Evolutionary conservation across 345 rosid genomes (phyloP).

Genomic region (Eucalyptus lansdowneana): DNA sequence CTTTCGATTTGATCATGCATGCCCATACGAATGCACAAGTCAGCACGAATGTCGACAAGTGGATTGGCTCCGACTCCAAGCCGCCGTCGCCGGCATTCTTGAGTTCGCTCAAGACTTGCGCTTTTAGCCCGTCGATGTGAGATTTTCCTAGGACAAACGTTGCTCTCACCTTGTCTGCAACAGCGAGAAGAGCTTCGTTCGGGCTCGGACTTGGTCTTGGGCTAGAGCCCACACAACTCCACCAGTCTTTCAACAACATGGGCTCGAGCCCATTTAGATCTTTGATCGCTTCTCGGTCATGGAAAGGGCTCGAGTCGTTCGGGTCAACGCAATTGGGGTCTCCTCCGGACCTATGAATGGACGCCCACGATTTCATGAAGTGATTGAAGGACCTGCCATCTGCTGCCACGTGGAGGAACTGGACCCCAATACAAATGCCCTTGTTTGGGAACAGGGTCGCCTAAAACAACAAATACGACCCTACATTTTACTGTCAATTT

Average conservation of each 20-base stretch:
- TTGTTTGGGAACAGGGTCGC: slow-evolving; percentile 19
- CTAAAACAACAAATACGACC: background rate
- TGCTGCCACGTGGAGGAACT: slow-evolving; percentile 13
- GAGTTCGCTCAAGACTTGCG: background rate
- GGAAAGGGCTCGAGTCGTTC: background rate
- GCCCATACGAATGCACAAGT: background rate
- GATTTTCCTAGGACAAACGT: slow-evolving; percentile 5
- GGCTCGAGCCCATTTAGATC: slow-evolving; percentile 5
- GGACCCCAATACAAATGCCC: slow-evolving; percentile 19
- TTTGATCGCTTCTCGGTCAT: background rate
- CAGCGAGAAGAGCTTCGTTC: background rate
- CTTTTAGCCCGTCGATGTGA: slow-evolving; percentile 4
- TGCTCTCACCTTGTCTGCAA: slow-evolving; percentile 6
- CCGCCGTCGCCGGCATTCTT: background rate
- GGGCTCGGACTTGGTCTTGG: background rate
- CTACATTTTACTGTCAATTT: background rate
- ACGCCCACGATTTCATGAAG: slow-evolving; percentile 35
- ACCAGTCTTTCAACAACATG: background rate
- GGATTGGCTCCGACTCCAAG: background rate
- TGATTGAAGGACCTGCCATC: slow-evolving; percentile 27
- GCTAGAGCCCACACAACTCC: background rate
- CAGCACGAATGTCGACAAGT: background rate
- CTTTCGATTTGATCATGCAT: background rate
- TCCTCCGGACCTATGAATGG: background rate
- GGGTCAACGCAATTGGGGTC: background rate